phyloP scores from a whole-genome alignment of 352 stramenopile species.

The Peronospora destructor region DNA sequence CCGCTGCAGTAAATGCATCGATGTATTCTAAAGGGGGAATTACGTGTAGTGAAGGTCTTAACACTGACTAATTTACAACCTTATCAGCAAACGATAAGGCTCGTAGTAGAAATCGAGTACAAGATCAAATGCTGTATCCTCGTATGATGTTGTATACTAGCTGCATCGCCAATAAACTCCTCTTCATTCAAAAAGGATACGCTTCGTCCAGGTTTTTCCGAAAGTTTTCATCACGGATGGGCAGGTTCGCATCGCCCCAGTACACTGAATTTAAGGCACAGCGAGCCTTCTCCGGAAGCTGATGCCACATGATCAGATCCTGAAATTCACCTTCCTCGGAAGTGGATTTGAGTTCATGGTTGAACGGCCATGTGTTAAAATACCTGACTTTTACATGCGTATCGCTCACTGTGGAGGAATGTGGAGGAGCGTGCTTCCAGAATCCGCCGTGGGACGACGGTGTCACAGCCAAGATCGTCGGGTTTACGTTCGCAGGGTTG shows the following conservation, averaged over 20 bases:
- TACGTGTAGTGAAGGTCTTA: too few species aligned
- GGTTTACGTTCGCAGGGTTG: slow-evolving; percentile 17
- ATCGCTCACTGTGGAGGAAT: slow-evolving; percentile 8
- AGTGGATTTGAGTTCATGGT: slow-evolving; percentile 24
- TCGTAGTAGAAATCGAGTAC: too few species aligned
- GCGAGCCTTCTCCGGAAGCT: slow-evolving; percentile 16
- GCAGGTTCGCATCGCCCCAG: slow-evolving; percentile 22
- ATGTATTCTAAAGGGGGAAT: too few species aligned
- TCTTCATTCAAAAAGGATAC: slow-evolving; percentile 8
- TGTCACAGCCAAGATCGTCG: slow-evolving; percentile 18
- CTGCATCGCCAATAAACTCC: too few species aligned
- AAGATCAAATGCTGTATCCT: too few species aligned
- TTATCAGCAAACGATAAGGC: too few species aligned
- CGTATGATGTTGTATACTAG: too few species aligned
- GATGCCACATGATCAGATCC: slow-evolving; percentile 23
- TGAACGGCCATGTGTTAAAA: slow-evolving; percentile 16
- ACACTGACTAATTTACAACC: too few species aligned
- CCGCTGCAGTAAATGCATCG: too few species aligned
- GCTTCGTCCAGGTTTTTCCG: slow-evolving; percentile 15
- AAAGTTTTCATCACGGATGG: slow-evolving; percentile 29
- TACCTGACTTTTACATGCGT: slow-evolving; percentile 26
- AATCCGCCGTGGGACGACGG: slow-evolving; percentile 24
- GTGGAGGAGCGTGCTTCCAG: slow-evolving; percentile 19
- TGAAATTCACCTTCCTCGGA: slow-evolving; percentile 8
- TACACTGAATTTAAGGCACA: slow-evolving; percentile 21